These are phyloP conservation scores for Candida easanensis DNA, from an alignment of 805 yeast species.

Conservation along the genomic window DNA sequence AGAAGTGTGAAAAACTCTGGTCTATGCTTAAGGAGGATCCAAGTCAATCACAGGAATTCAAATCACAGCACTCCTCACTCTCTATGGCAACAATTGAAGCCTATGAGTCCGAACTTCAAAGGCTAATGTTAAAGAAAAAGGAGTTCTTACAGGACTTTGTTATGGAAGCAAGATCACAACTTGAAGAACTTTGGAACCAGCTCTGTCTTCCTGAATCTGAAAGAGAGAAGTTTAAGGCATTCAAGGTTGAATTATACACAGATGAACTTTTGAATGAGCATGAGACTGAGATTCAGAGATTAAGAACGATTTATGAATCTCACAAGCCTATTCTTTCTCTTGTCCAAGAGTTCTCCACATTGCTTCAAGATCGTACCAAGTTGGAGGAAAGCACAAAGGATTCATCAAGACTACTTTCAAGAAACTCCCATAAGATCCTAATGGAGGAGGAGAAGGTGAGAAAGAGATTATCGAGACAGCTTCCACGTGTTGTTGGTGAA, in stretches of 20 bases:
- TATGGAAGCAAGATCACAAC: slow-evolving; percentile 53
- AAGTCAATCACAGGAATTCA: slow-evolving; percentile 40
- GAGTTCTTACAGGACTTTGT: slow-evolving; percentile 68
- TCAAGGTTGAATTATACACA: slow-evolving; percentile 41
- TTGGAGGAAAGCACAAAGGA: slow-evolving; percentile 73
- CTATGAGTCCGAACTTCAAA: slow-evolving; percentile 52
- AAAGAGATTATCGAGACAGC: slow-evolving; percentile 58
- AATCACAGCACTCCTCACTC: slow-evolving; percentile 41
- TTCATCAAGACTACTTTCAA: slow-evolving; percentile 71
- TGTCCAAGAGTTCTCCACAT: slow-evolving; percentile 52
- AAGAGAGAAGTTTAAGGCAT: slow-evolving; percentile 42
- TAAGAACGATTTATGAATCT: slow-evolving; percentile 48
- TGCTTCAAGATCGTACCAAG: slow-evolving; percentile 57
- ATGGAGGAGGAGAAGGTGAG: slow-evolving; percentile 78
- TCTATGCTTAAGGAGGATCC: slow-evolving; percentile 48
- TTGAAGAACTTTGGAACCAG: slow-evolving; percentile 59
- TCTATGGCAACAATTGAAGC: slow-evolving; percentile 46
- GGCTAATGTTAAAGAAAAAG: slow-evolving; percentile 58
- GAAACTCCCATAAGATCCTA: slow-evolving; percentile 75
- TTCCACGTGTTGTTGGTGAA: slow-evolving; percentile 60
- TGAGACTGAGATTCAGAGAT: slow-evolving; percentile 54
- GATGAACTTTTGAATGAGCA: slow-evolving; percentile 63
- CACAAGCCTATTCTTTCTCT: slow-evolving; percentile 54
- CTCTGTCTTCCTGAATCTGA: slow-evolving; percentile 57
- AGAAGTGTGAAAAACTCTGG: slow-evolving; percentile 54